Evolutionary conservation across 352 stramenopile genomes (phyloP).

Genomic region (Discostella stelligera): DNA sequence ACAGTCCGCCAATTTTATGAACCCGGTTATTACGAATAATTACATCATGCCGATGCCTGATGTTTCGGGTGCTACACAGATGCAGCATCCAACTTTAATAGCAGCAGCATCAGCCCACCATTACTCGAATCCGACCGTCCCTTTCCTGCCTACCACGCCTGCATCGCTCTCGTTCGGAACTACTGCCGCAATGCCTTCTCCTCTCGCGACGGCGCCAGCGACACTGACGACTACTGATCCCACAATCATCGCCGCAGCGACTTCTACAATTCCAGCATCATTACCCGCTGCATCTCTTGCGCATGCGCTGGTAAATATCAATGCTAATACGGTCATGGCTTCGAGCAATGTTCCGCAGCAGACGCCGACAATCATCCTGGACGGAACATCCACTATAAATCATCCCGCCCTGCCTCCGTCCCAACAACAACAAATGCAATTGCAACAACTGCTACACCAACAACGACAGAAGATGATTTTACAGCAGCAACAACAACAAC

Average conservation of each 20-base stretch:
- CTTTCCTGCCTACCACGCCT: background rate
- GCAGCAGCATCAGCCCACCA: background rate
- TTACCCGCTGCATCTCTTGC: background rate
- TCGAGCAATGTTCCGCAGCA: background rate
- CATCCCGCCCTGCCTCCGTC: background rate
- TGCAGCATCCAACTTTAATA: background rate
- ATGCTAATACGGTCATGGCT: background rate
- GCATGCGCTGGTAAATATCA: background rate
- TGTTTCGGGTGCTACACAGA: background rate
- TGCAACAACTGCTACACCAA: background rate
- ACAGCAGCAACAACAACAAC: slow-evolving; percentile 14
- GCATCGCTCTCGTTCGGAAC: background rate
- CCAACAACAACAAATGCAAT: too few species aligned
- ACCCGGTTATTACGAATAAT: background rate
- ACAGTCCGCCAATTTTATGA: background rate
- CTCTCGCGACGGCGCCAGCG: background rate
- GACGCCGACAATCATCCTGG: background rate
- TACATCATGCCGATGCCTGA: background rate
- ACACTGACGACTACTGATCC: background rate
- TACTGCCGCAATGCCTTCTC: background rate
- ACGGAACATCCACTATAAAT: background rate
- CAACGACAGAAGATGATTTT: background rate
- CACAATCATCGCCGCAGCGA: too few species aligned
- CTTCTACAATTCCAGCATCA: background rate
- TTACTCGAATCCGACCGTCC: background rate